Conservation (phyloP, 1,139 yeast genomes). For the Debaryomyces robertsiae region DNA sequence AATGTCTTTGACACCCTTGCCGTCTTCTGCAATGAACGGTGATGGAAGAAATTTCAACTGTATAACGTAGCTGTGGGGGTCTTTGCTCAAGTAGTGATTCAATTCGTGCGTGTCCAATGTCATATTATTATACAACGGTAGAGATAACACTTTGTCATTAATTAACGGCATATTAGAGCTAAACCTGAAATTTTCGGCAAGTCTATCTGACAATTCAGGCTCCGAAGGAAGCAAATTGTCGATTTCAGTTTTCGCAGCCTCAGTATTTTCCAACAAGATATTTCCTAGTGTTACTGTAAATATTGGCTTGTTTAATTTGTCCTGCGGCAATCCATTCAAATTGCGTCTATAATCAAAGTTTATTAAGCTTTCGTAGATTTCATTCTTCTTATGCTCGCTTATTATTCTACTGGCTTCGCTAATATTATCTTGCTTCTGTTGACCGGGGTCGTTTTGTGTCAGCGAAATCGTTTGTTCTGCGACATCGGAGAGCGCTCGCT, state of each 20-base stretch:
- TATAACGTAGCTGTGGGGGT: slow-evolving; percentile 40
- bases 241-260: slow-evolving; percentile 6
- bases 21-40: slow-evolving; percentile 29
- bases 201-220: slow-evolving; percentile 10
- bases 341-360: slow-evolving; percentile 16
- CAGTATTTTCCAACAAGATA: slow-evolving; percentile 30
- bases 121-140: slow-evolving; percentile 31
- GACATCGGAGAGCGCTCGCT: neutral
- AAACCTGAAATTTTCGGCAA: slow-evolving; percentile 29
- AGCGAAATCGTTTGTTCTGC: neutral
- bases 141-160: slow-evolving; percentile 39
- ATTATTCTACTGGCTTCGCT: slow-evolving; percentile 3
- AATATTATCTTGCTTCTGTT: neutral
- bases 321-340: slow-evolving; percentile 17
- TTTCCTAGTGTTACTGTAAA: slow-evolving; percentile 43
- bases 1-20: slow-evolving; percentile 15
- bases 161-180: slow-evolving; percentile 46
- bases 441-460: neutral
- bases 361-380: slow-evolving; percentile 18
- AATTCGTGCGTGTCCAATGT: slow-evolving; percentile 24
- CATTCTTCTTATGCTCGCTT: slow-evolving; percentile 16
- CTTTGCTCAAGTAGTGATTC: slow-evolving; percentile 25
- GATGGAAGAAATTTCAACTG: slow-evolving; percentile 56
- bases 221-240: slow-evolving; percentile 13
- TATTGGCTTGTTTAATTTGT: slow-evolving; percentile 25